Evolutionary conservation across 495 filamentous ascomycete genomes (phyloP), one percentile per base, ranked within the genome.

Genomic region (Podospora didyma): DNA sequence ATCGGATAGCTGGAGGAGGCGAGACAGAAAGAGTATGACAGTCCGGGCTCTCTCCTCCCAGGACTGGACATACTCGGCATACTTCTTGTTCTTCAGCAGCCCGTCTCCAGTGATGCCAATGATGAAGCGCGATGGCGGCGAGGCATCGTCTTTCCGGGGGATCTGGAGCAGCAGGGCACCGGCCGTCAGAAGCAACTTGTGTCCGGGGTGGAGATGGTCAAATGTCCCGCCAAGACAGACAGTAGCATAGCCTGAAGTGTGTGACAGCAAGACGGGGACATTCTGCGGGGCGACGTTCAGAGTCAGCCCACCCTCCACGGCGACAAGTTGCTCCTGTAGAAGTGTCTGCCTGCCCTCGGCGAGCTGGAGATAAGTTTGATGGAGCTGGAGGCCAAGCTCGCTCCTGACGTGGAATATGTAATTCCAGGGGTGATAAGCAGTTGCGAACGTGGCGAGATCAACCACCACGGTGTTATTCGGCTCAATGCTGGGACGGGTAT

Each of bases 191-290:
- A 98, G 82, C 21, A 97, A 79, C 66, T 96, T 97, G 75, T 98
- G 94, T n/a, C 94, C 94, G 24, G 89, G 82, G 67, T 97, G 94
- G 37, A 98, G 82, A 72, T 97, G 90, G 71, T 98, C 94, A 68
- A 97, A 98, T 3, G 94, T 97, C 19, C 94, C 94, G 42, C 93
- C 94, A 31, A 97, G 85, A n/a, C 83, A 85, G 31, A 96, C 87
- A 4, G 72, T 65, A 12, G 66, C 51, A 51, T 76, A 69, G 14
- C 64, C 58, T 2, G 47, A 45, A 1, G 73, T 68, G 28, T 63
- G 67, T 3, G 62, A 41, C 2, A 60, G 45, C 22, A 62, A 35
- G 2, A 56, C 23, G 2, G 50, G 22, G 23, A 56, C n/a, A 20
- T 37, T 47, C 19, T 51, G 11, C 42, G 56, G 51, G 24, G 64